These are phyloP conservation scores for Suillus luteus DNA, from an alignment of 768 basidiomycete species.

Conservation along the genomic window DNA sequence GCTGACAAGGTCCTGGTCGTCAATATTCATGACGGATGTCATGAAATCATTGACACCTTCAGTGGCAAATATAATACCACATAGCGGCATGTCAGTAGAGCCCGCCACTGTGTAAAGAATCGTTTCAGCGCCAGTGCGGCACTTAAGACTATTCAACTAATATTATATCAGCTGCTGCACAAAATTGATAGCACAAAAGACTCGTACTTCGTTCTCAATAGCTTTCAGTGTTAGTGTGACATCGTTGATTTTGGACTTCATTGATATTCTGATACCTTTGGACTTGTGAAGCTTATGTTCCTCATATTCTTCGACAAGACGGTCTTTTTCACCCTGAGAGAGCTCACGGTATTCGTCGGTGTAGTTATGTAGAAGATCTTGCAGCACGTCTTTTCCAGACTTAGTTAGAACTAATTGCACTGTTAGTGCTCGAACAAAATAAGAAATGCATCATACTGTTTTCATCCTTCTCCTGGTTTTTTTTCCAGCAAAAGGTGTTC, in stretches of 20 bases:
- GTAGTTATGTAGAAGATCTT: neutral
- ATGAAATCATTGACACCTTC: constrained; percentile 1
- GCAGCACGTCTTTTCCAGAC: too few relatives aligned
- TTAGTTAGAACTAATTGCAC: too few relatives aligned
- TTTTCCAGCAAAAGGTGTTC: neutral
- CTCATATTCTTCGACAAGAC: neutral
- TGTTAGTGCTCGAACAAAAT: too few relatives aligned
- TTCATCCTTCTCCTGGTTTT: neutral
- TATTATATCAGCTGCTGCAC: neutral
- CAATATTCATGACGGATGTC: neutral
- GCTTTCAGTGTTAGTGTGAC: neutral
- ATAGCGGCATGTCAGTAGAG: neutral
- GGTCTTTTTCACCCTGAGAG: neutral
- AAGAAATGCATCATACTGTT: neutral
- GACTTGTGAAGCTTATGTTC: neutral
- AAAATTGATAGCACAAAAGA: neutral
- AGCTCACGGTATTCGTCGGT: neutral
- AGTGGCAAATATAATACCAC: neutral
- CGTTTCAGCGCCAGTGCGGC: neutral
- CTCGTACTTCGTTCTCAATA: neutral
- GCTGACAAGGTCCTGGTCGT: constrained; percentile 11
- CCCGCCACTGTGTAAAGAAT: neutral
- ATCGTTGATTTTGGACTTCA: neutral
- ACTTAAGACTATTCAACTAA: neutral
- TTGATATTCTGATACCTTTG: neutral